A percentile compares a stretch with the other conserved stretches of the same genome.
phyloP scores from a whole-genome alignment of 1,139 yeast species.

The Saccharomycopsis phalli region DNA sequence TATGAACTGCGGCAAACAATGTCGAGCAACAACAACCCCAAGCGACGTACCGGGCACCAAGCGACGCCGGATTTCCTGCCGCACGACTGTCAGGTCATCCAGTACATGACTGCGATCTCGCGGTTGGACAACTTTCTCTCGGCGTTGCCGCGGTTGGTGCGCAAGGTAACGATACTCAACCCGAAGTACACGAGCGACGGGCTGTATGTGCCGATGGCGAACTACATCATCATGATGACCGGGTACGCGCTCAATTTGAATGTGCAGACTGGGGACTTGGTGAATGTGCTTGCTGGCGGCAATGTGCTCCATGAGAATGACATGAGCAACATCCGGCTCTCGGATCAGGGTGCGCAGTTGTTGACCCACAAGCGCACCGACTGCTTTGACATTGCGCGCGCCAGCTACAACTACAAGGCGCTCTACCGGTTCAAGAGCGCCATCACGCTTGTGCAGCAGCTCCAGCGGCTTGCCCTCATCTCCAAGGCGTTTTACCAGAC shows the following conservation, averaged over 20 bases:
- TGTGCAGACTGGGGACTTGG: conserved; percentile 8
- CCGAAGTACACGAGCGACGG: conserved; percentile 12
- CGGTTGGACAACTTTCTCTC: conserved; percentile 13
- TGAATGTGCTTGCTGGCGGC: conserved; percentile 8
- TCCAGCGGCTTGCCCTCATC: conserved; percentile 11
- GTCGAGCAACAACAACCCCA: no score
- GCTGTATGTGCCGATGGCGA: conserved; percentile 8
- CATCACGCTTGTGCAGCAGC: conserved; percentile 13
- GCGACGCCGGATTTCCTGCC: conserved; percentile 5
- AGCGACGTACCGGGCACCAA: no score
- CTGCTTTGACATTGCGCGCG: conserved; percentile 9
- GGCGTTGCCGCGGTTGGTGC: conserved; percentile 14
- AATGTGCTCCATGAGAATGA: conserved; percentile 12
- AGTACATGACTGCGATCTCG: conserved; percentile 12
- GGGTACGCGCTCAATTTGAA: conserved; percentile 17
- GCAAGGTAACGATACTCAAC: conserved; percentile 16
- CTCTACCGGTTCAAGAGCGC: conserved; percentile 5
- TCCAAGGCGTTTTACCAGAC: conserved; percentile 10
- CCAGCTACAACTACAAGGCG: conserved; percentile 3
- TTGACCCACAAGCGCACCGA: conserved; percentile 2
- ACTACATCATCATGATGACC: conserved; percentile 10
- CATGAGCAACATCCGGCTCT: conserved; percentile 2
- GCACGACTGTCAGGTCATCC: conserved; percentile 13
- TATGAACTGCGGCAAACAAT: no score
- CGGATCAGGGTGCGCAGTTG: background rate